phyloP scores from a whole-genome alignment of 306 rosid genomes.

The Alnus glutinosa region DNA sequence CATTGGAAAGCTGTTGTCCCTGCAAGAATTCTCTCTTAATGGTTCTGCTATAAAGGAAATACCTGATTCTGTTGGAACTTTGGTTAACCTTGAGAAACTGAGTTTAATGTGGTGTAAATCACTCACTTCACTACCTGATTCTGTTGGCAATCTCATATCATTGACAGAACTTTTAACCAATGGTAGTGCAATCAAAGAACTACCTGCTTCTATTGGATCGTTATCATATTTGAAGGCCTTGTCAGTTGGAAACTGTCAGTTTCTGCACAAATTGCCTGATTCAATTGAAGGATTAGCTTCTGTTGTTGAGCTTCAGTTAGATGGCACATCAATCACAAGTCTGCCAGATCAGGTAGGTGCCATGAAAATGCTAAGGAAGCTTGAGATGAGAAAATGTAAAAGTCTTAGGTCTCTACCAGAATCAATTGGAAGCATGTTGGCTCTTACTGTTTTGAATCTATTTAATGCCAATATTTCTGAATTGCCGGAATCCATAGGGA shows the following conservation, averaged over 20 bases:
- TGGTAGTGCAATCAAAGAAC: conserved; percentile 37
- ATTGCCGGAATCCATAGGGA: conserved; percentile 50
- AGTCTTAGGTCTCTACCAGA: conserved; percentile 53
- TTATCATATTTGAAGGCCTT: conserved; percentile 41
- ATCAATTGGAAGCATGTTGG: conserved; percentile 46
- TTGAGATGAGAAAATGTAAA: conserved; percentile 50
- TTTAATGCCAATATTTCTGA: conserved; percentile 37
- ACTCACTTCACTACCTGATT: conserved; percentile 47
- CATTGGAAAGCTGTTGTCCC: conserved; percentile 49
- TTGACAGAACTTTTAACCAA: conserved; percentile 29
- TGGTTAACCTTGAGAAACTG: conserved; percentile 58
- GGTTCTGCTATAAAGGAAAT: conserved; percentile 44
- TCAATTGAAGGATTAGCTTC: conserved; percentile 43
- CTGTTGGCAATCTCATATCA: conserved; percentile 43
- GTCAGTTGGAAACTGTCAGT: conserved; percentile 34
- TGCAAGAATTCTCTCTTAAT: conserved; percentile 48
- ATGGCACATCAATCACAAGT: conserved; percentile 43
- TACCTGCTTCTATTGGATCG: conserved; percentile 56
- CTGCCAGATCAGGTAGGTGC: conserved; percentile 59
- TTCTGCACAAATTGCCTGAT: conserved; percentile 39
- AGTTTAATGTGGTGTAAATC: conserved; percentile 44
- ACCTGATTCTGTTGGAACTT: conserved; percentile 48
- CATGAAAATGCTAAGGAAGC: conserved; percentile 49
- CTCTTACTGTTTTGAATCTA: conserved; percentile 43
- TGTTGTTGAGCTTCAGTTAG: conserved; percentile 42